Conservation (phyloP, 208 protist genomes). For the Crithidia bombi region DNA sequence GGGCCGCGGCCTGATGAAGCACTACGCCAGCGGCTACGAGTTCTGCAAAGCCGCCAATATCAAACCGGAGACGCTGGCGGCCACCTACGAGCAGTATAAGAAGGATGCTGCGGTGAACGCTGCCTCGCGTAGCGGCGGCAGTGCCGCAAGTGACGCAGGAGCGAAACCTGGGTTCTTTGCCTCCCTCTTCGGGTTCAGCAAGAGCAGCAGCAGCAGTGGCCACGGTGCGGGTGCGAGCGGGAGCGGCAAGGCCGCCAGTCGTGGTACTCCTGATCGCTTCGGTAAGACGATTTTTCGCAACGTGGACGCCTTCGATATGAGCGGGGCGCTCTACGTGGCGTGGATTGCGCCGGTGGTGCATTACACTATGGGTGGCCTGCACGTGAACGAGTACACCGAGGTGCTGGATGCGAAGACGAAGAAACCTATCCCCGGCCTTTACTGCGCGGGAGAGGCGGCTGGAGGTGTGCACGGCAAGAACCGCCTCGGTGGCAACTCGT, state of each 20-base stretch:
- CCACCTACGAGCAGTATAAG: constrained; percentile 63
- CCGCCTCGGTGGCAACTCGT: constrained; percentile 94
- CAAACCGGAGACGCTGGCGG: constrained; percentile 28
- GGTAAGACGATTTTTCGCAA: constrained; percentile 88
- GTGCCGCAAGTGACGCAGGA: background rate
- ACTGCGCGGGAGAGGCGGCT: constrained; percentile 94
- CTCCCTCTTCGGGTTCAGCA: constrained; percentile 31
- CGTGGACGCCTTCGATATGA: constrained; percentile 48
- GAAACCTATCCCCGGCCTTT: constrained; percentile 85
- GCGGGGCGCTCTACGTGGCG: constrained; percentile 67
- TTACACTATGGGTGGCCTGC: constrained; percentile 96
- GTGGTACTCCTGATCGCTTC: constrained; percentile 61
- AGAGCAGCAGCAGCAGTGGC: background rate
- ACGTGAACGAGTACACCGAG: constrained; percentile 63
- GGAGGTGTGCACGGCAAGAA: constrained; percentile 96
- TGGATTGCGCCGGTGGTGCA: constrained; percentile 93
- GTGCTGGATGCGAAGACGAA: constrained; percentile 61
- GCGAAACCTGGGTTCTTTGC: constrained; percentile 35
- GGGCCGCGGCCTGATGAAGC: constrained; percentile 76
- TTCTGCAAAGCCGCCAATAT: constrained; percentile 60
- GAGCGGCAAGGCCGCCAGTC: background rate
- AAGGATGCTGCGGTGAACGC: constrained; percentile 36
- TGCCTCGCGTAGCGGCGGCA: constrained; percentile 19
- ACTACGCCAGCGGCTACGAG: constrained; percentile 41
- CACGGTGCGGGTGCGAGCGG: constrained; percentile 1